Base-by-base conservation (phyloP, 1,284 basidiomycete species). In the Naganishia sp. region DNA sequence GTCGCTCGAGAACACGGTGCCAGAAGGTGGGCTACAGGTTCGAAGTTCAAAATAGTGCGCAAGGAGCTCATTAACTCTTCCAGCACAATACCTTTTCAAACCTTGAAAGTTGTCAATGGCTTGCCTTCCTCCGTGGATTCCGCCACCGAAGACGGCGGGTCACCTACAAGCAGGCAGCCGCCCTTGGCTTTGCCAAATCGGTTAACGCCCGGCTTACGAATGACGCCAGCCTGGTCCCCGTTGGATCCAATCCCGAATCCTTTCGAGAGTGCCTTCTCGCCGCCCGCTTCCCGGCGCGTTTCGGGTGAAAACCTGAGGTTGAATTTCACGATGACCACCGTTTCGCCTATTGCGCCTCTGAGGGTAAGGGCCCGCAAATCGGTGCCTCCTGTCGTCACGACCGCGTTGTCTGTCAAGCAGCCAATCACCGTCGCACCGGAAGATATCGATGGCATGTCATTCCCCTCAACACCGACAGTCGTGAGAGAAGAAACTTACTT, bases 101-200 rank as follows among this genome's bases (percentile, higher is more conserved):
- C 64, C 9, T 84, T 94, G 50, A 87, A 88, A 74, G 90, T 94
- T 13, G 86, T 93, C 69, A 94, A 94, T 79, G 91, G 90, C 55
- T 82, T 88, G 60, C 78, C 80, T 1, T 79, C 79, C 9, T 78
- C 77, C 7, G 76, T 75, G 43, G 78, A 76, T 57, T 75, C 77
- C 9, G 88, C 86, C 68, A 81, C 83, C 4, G 59, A 61, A 43
- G 36, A 39, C 2, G 28, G 59, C 21, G 59, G 15, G 82, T 86
- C 45, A 86, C 86, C 48, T 36, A 15, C 9, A 46, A 25, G n/a
- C 28, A 39, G 6, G 7, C 25, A 31, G 16, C 61, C 31, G 23
- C 61, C 13, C 28, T 88, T 87, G 39, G 87, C 86, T 69, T 86
- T 87, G 42, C 82, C 82, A 72, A 87, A 88, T 77, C 52, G 28